Percentiles rank a stretch among this genome's conserved stretches.
Evolutionary conservation across 1,284 basidiomycete genomes (phyloP).

Genomic region (Microbotryum saponariae): DNA sequence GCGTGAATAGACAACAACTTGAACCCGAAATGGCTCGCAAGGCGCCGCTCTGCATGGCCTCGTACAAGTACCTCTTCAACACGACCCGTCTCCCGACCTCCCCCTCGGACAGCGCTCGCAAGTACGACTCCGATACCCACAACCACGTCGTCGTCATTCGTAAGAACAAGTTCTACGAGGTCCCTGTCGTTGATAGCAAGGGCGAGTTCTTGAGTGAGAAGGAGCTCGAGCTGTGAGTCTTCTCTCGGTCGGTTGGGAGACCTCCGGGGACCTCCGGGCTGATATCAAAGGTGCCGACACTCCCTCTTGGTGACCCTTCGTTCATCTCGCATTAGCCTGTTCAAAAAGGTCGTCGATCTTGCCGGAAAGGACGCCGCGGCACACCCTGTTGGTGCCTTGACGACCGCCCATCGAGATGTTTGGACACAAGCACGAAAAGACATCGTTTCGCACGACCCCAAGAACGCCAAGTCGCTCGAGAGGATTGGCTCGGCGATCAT

Average conservation of each 20-base stretch:
- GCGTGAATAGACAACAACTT: slow-evolving; percentile 55
- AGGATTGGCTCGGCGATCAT: slow-evolving; percentile 86
- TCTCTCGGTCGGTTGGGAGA: background rate
- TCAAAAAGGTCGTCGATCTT: slow-evolving; percentile 63
- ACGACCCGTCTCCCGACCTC: slow-evolving; percentile 74
- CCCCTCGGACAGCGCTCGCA: slow-evolving; percentile 72
- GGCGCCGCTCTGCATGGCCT: slow-evolving; percentile 80
- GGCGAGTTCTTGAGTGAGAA: slow-evolving; percentile 63
- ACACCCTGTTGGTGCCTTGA: slow-evolving; percentile 68
- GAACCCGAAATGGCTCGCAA: slow-evolving; percentile 83
- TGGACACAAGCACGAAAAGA: slow-evolving; percentile 68
- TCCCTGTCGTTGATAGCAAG: slow-evolving; percentile 56
- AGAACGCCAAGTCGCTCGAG: slow-evolving; percentile 62
- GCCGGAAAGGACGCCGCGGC: slow-evolving; percentile 52
- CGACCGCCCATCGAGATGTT: slow-evolving; percentile 77
- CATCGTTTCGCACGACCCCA: slow-evolving; percentile 57
- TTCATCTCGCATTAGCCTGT: slow-evolving; percentile 51
- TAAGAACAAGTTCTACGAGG: slow-evolving; percentile 83
- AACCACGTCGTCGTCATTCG: slow-evolving; percentile 85
- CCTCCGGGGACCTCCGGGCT: too few species aligned
- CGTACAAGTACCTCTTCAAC: slow-evolving; percentile 98
- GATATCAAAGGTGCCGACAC: background rate
- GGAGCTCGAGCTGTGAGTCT: slow-evolving; percentile 61
- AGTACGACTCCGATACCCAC: slow-evolving; percentile 67
- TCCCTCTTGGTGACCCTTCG: background rate